Evolutionary conservation across 371 early-diverging fungal species (phyloP).

Genomic region (Gilbertella persicaria): DNA sequence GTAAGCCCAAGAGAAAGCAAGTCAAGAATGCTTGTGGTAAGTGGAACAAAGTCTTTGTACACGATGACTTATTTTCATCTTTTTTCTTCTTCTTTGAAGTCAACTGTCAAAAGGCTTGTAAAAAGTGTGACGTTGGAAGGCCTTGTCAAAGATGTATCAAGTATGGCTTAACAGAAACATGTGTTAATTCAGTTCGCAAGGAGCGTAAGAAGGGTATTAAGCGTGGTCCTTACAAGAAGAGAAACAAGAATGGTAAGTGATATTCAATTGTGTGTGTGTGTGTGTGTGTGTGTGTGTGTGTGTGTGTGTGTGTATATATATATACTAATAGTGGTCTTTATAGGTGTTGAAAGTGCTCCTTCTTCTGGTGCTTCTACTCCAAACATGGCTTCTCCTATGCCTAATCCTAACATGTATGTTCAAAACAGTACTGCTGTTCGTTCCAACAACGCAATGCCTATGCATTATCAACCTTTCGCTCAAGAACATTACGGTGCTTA

Average conservation of each 20-base stretch:
- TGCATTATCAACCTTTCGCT: conserved; percentile 41
- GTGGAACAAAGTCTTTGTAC: background rate
- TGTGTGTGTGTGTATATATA: background rate
- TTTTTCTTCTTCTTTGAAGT: conserved; percentile 5
- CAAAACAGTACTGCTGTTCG: conserved; percentile 25
- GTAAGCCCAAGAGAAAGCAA: conserved; percentile 46
- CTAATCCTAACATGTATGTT: conserved; percentile 27
- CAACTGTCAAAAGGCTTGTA: conserved; percentile 61
- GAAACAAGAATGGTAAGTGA: conserved; percentile 20
- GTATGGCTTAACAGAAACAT: conserved; percentile 50
- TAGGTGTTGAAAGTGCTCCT: conserved; percentile 24
- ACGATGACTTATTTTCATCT: background rate
- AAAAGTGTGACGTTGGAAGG: conserved; percentile 55
- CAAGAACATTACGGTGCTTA: conserved; percentile 35
- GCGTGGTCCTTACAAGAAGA: conserved; percentile 41
- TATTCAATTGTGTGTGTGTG: background rate
- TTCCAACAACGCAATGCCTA: conserved; percentile 29
- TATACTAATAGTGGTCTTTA: too few species aligned
- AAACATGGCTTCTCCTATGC: conserved; percentile 26
- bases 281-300: too few species aligned
- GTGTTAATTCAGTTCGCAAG: conserved; percentile 59
- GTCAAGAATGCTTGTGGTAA: conserved; percentile 62
- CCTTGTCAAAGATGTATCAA: conserved; percentile 64
- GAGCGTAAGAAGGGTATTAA: conserved; percentile 55
- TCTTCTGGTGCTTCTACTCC: conserved; percentile 37